phyloP scores from a whole-genome alignment of 1,139 yeast genomes.

The Candida glucosophila region DNA sequence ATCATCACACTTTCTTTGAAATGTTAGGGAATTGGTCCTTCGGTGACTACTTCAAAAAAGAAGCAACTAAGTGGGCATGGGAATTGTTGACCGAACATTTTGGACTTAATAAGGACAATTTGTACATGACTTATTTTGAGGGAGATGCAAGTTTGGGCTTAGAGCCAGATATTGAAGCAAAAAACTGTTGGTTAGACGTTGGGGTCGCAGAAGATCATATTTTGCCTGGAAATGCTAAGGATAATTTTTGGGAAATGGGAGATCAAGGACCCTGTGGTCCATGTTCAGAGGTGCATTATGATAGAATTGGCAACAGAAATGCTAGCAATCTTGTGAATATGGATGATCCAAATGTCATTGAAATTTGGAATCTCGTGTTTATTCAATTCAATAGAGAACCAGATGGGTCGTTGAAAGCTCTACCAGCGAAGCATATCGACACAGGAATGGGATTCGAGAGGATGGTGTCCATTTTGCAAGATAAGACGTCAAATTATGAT shows the following conservation, averaged over 20 bases:
- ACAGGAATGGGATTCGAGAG: constrained; percentile 99
- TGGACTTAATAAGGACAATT: constrained; percentile 66
- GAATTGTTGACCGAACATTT: constrained; percentile 79
- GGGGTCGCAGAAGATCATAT: constrained; percentile 93
- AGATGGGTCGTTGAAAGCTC: constrained; percentile 64
- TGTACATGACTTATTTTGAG: constrained; percentile 92
- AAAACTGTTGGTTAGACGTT: constrained; percentile 70
- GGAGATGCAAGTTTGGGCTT: constrained; percentile 83
- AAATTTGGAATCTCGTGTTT: constrained; percentile 95
- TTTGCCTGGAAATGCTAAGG: constrained; percentile 81
- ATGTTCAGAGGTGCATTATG: constrained; percentile 95
- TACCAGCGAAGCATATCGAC: constrained; percentile 93
- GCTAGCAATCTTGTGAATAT: constrained; percentile 83
- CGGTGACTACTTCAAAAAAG: constrained; percentile 95
- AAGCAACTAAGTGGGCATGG: constrained; percentile 87
- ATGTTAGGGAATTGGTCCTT: constrained; percentile 99
- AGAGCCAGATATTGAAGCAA: constrained; percentile 91
- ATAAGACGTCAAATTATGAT: constrained; percentile 87
- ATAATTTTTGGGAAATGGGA: constrained; percentile 99
- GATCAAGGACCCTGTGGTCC: constrained; percentile 99
- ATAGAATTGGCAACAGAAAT: constrained; percentile 95
- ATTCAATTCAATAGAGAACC: constrained; percentile 94
- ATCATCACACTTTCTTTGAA: constrained; percentile 97
- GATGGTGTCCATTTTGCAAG: constrained; percentile 86
- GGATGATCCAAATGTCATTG: constrained; percentile 97